Conservation (phyloP, 176 grass and related monocot species). For the Hordeum vulgare region DNA sequence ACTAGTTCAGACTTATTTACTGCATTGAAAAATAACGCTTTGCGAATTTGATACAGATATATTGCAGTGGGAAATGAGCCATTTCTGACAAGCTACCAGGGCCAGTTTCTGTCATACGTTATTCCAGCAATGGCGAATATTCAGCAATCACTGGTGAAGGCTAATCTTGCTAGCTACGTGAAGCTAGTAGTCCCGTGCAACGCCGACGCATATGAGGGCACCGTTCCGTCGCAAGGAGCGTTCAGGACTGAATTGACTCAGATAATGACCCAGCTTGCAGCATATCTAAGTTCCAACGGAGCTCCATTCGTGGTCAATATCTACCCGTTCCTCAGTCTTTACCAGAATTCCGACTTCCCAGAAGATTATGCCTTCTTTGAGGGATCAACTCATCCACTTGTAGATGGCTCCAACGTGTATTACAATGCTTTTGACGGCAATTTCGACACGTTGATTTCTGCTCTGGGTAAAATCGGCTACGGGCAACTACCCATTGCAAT, state of each 20-base stretch:
- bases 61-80: conserved; percentile 96
- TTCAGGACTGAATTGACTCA: conserved; percentile 93
- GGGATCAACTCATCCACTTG: conserved; percentile 86
- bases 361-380: conserved; percentile 98
- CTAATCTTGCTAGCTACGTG: conserved; percentile 75
- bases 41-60: conserved; percentile 44
- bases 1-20: not conserved
- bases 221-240: conserved; percentile 72
- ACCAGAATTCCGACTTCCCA: conserved; percentile 81
- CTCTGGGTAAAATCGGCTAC: conserved; percentile 75
- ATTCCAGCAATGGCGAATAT: conserved; percentile 73
- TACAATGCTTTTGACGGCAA: conserved; percentile 98
- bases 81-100: conserved; percentile 87
- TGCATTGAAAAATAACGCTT: not conserved
- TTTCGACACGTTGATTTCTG: conserved; percentile 82
- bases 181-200: conserved; percentile 95
- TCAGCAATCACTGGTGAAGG: conserved; percentile 82
- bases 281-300: conserved; percentile 76
- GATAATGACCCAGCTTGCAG: conserved; percentile 77
- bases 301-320: conserved; percentile 93
- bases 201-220: conserved; percentile 79
- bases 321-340: conserved; percentile 92
- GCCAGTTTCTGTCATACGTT: conserved; percentile 62
- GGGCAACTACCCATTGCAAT: conserved; percentile 72
- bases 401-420: conserved; percentile 75